Evolutionary conservation across 768 basidiomycete species (phyloP).

Genomic region (Leccinum obscurum): DNA sequence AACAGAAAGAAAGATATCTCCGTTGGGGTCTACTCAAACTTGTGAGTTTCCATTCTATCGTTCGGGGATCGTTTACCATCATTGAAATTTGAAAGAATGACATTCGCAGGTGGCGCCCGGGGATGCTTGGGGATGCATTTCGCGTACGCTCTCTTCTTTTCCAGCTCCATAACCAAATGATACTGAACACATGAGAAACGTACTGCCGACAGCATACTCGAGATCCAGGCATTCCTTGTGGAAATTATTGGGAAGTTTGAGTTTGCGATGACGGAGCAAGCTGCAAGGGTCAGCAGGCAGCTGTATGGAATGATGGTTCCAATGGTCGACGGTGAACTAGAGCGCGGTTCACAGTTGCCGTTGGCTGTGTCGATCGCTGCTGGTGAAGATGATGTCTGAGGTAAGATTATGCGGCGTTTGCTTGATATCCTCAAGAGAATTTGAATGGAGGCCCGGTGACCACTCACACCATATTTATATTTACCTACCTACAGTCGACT

Average conservation of each 20-base stretch:
- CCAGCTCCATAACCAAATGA: background rate
- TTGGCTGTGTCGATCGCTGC: constrained; percentile 6
- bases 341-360: constrained; percentile 31
- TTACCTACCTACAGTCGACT: no score
- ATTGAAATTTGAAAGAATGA: constrained; percentile 9
- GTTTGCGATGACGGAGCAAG: constrained; percentile 30
- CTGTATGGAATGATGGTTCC: constrained; percentile 33
- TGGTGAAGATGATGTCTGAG: background rate
- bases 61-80: background rate
- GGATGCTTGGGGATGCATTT: constrained; percentile 24
- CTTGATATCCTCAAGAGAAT: no score
- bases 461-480: no score
- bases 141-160: background rate
- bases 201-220: background rate
- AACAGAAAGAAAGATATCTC: constrained; percentile 20
- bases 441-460: no score
- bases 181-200: background rate
- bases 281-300: constrained; percentile 27
- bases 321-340: constrained; percentile 32
- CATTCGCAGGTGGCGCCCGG: constrained; percentile 21
- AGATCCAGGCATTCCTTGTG: constrained; percentile 16
- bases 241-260: constrained; percentile 58
- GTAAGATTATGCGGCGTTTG: background rate
- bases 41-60: constrained; percentile 18
- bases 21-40: constrained; percentile 30